phyloP scores from a whole-genome alignment of 2,329 filamentous ascomycete genomes.

The Tricladium varicosporioides region DNA sequence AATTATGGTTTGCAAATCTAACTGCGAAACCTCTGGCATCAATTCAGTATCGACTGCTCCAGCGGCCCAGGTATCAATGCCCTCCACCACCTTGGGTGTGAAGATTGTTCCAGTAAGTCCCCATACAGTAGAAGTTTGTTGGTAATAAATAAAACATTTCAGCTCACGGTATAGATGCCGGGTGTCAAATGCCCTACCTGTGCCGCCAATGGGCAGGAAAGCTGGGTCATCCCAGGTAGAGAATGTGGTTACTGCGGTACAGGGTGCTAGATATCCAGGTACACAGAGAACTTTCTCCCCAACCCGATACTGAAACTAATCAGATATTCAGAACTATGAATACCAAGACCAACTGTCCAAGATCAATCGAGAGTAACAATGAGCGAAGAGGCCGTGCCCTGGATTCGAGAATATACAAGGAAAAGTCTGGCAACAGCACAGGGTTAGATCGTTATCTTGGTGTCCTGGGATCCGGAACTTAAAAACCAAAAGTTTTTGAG shows the following conservation, averaged over 20 bases:
- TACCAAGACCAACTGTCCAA: not conserved
- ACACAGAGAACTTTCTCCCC: not conserved
- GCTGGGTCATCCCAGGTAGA: conserved; percentile 55
- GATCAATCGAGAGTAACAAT: not conserved
- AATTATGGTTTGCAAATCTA: conserved; percentile 17
- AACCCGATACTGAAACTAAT: conserved; percentile 4
- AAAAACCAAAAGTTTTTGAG: no score
- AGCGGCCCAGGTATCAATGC: conserved; percentile 8
- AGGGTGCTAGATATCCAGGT: conserved; percentile 20
- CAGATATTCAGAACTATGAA: not conserved
- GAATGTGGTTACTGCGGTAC: conserved; percentile 51
- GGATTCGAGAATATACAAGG: no score
- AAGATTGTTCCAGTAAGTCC: conserved; percentile 21
- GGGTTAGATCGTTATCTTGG: no score
- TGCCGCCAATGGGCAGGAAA: conserved; percentile 46
- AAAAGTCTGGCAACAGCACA: no score
- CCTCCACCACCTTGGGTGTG: conserved; percentile 10
- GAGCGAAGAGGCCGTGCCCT: no score
- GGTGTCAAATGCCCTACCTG: conserved; percentile 54
- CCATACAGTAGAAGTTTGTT: conserved; percentile 15
- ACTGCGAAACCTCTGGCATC: not conserved
- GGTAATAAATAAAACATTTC: not conserved
- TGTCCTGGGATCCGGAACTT: no score
- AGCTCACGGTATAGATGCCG: conserved; percentile 38
- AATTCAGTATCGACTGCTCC: not conserved